phyloP scores from a whole-genome alignment of 306 rosid species.

The Casuarina cunninghamiana region DNA sequence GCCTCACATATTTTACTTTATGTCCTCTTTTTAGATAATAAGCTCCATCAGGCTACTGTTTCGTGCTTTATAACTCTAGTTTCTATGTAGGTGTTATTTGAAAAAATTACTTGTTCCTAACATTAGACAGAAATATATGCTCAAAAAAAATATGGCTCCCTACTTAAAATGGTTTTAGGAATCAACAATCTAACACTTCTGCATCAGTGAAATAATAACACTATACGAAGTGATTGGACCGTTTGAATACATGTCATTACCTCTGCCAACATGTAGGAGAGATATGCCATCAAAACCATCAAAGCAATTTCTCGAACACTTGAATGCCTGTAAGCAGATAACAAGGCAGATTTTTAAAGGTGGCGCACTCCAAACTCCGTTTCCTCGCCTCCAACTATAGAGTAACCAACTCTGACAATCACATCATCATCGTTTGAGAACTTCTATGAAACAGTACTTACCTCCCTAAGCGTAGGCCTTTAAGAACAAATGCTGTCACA shows the following conservation, averaged over 20 bases:
- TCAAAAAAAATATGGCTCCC: not conserved
- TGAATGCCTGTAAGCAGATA: constrained; percentile 61
- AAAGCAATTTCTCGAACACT: constrained; percentile 79
- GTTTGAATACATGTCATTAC: constrained; percentile 32
- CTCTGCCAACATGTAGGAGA: constrained; percentile 93
- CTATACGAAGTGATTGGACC: constrained; percentile 1
- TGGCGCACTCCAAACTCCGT: not conserved
- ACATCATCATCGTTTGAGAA: not conserved
- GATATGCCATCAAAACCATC: constrained; percentile 88
- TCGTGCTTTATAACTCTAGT: not conserved
- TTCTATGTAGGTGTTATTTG: not conserved
- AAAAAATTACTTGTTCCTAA: not conserved
- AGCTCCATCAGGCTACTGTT: not conserved
- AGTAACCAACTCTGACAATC: constrained; percentile 4
- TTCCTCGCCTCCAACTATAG: not conserved
- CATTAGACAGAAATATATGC: not conserved
- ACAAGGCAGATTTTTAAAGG: constrained; percentile 13
- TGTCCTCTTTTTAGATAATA: not conserved
- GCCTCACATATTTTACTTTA: not conserved
- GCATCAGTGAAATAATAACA: constrained; percentile 6
- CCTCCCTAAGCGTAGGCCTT: constrained; percentile 72
- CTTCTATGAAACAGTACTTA: constrained; percentile 22
- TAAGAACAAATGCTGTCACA: constrained; percentile 67
- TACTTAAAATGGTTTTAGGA: not conserved
- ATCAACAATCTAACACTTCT: constrained; percentile 5